These are phyloP conservation scores for Alternaria sp. DNA, from an alignment of 2,329 filamentous ascomycete genomes.

Conservation along the genomic window DNA sequence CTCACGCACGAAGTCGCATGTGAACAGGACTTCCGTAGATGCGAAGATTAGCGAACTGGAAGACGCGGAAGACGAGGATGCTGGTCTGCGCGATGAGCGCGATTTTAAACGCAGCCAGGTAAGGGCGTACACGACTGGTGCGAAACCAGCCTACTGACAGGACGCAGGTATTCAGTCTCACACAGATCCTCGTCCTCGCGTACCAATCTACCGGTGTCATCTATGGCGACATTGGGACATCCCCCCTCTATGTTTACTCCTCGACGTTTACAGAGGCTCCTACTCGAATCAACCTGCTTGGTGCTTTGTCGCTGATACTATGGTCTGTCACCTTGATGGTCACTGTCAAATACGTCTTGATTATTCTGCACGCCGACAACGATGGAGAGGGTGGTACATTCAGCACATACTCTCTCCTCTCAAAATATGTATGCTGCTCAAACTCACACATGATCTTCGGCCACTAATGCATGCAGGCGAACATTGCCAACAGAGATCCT, in stretches of 20 bases:
- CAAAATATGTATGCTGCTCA: slow-evolving; percentile 56
- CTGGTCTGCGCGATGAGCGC: slow-evolving; percentile 40
- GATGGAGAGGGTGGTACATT: slow-evolving; percentile 77
- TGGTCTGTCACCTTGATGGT: slow-evolving; percentile 76
- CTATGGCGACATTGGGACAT: slow-evolving; percentile 73
- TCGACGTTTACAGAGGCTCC: slow-evolving; percentile 66
- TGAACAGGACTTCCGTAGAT: slow-evolving; percentile 61
- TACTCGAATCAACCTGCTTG: slow-evolving; percentile 66
- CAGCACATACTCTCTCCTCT: slow-evolving; percentile 70
- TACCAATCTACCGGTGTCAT: slow-evolving; percentile 73
- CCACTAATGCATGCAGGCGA: slow-evolving; percentile 53
- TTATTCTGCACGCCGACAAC: slow-evolving; percentile 72
- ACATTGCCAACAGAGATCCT: slow-evolving; percentile 68
- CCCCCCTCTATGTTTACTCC: slow-evolving; percentile 74
- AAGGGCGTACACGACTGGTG: not conserved
- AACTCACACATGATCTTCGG: not conserved
- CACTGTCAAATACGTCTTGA: slow-evolving; percentile 72
- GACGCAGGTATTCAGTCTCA: slow-evolving; percentile 37
- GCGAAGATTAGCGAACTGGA: slow-evolving; percentile 62
- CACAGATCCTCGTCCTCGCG: slow-evolving; percentile 50
- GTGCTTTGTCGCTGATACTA: slow-evolving; percentile 72
- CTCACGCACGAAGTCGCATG: slow-evolving; percentile 27
- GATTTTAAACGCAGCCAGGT: slow-evolving; percentile 46
- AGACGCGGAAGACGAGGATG: slow-evolving; percentile 42
- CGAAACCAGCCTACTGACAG: slow-evolving; percentile 17